phyloP scores from a whole-genome alignment of 805 yeast genomes.

The Candida tibetensis region DNA sequence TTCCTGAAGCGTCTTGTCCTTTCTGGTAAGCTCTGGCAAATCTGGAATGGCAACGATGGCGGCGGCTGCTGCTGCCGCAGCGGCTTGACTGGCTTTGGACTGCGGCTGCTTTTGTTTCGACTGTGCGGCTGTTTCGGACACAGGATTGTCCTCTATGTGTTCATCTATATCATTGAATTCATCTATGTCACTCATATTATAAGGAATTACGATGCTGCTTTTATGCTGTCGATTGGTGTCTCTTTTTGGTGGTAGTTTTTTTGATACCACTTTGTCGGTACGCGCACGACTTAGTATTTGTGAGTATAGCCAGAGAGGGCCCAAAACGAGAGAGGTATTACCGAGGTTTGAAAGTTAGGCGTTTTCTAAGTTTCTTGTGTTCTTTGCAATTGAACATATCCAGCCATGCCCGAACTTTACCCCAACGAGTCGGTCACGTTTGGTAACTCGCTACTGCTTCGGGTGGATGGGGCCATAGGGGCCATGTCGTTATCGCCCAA shows the following conservation, averaged over 20 bases:
- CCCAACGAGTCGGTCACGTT: slow-evolving; percentile 56
- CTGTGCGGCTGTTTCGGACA: not conserved
- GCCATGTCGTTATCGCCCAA: slow-evolving; percentile 87
- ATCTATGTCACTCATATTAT: slow-evolving; percentile 6
- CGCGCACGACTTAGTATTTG: too few species aligned
- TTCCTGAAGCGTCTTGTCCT: slow-evolving; percentile 81
- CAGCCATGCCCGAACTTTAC: too few species aligned
- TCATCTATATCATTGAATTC: slow-evolving; percentile 23
- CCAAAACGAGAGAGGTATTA: too few species aligned
- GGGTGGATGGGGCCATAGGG: slow-evolving; percentile 90
- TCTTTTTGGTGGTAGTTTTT: too few species aligned
- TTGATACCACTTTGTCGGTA: too few species aligned
- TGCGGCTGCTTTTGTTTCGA: not conserved
- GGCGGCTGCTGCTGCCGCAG: slow-evolving; percentile 6
- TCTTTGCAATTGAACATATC: too few species aligned
- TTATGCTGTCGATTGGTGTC: too few species aligned
- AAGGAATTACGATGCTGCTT: too few species aligned
- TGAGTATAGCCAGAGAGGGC: too few species aligned
- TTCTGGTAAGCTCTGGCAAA: slow-evolving; percentile 66
- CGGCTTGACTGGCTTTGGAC: slow-evolving; percentile 1
- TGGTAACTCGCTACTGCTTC: slow-evolving; percentile 74
- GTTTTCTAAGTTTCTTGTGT: too few species aligned
- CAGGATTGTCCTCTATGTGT: slow-evolving; percentile 5
- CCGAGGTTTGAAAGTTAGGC: too few species aligned
- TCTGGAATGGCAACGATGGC: slow-evolving; percentile 36